Evolutionary conservation across 2,329 filamentous ascomycete genomes (phyloP).

Genomic region (Aspergillus spinulosporus): DNA sequence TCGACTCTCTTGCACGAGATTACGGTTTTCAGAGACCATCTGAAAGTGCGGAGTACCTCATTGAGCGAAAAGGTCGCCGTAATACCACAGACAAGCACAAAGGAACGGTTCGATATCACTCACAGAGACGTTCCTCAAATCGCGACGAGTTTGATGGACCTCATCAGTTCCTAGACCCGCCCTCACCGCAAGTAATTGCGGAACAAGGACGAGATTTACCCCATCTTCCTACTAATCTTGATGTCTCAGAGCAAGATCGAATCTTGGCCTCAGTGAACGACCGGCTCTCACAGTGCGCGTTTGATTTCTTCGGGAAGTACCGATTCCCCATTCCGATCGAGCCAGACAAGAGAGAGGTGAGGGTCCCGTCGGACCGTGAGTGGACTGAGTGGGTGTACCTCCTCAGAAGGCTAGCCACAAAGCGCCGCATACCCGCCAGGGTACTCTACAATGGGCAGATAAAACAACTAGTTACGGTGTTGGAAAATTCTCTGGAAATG

Average conservation of each 20-base stretch:
- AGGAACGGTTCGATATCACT: constrained; percentile 37
- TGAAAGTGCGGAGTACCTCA: constrained; percentile 39
- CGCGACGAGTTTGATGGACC: constrained; percentile 88
- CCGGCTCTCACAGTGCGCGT: constrained; percentile 79
- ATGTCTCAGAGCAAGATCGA: constrained; percentile 80
- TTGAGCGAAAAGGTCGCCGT: constrained; percentile 38
- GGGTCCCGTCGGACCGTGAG: constrained; percentile 73
- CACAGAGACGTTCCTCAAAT: constrained; percentile 72
- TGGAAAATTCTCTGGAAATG: constrained; percentile 88
- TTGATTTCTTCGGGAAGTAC: constrained; percentile 87
- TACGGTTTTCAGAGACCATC: constrained; percentile 32
- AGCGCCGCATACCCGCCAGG: constrained; percentile 78
- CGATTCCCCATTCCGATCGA: constrained; percentile 86
- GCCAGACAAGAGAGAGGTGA: constrained; percentile 75
- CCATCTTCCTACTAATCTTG: constrained; percentile 76
- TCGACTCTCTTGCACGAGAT: constrained; percentile 36
- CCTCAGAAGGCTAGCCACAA: constrained; percentile 80
- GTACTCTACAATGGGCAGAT: constrained; percentile 88
- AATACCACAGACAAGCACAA: constrained; percentile 32
- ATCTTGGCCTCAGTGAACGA: constrained; percentile 81
- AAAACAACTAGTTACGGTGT: constrained; percentile 83
- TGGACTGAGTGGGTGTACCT: constrained; percentile 94
- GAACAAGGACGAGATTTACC: constrained; percentile 78
- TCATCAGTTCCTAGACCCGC: constrained; percentile 75
- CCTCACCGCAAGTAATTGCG: constrained; percentile 68